phyloP scores from a whole-genome alignment of 495 filamentous ascomycete species.

The Lasiosphaeriaceae sp. region DNA sequence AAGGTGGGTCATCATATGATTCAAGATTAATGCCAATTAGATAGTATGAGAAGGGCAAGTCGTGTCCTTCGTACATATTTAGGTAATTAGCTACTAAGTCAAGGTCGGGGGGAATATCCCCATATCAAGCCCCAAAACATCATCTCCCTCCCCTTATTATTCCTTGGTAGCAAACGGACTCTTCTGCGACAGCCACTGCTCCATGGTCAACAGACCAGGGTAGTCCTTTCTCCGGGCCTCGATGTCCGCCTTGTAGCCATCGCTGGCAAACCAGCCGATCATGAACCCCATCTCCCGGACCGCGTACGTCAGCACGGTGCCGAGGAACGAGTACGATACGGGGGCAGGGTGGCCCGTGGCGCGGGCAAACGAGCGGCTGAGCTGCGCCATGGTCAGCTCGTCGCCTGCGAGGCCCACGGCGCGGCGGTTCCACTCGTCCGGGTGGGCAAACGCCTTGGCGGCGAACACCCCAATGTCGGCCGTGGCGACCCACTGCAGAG shows the following conservation, averaged over 20 bases:
- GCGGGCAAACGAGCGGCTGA: conserved; percentile 32
- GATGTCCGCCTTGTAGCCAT: conserved; percentile 43
- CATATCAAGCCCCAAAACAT: too few relatives aligned
- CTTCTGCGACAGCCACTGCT: conserved; percentile 35
- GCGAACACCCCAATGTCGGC: conserved; percentile 64
- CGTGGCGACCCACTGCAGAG: conserved; percentile 54
- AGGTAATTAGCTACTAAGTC: too few relatives aligned
- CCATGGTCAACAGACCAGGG: conserved; percentile 38
- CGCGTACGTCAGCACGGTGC: conserved; percentile 34
- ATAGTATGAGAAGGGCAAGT: too few relatives aligned
- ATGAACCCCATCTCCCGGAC: conserved; percentile 39
- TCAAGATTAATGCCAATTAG: too few relatives aligned
- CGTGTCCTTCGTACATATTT: too few relatives aligned
- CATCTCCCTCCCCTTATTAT: too few relatives aligned
- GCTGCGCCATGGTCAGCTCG: conserved; percentile 39
- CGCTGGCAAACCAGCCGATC: conserved; percentile 45
- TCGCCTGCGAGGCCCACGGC: conserved; percentile 45
- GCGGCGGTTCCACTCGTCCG: conserved; percentile 32
- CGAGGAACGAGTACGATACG: conserved; percentile 34
- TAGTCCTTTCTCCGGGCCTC: conserved; percentile 32
- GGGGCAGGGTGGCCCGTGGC: conserved; percentile 38
- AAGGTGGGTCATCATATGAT: too few relatives aligned
- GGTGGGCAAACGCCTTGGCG: conserved; percentile 51
- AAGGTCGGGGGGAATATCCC: too few relatives aligned
- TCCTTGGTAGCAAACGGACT: conserved; percentile 33